phyloP scores from a whole-genome alignment of 2,329 filamentous ascomycete genomes.

The Aspergillus proliferans region DNA sequence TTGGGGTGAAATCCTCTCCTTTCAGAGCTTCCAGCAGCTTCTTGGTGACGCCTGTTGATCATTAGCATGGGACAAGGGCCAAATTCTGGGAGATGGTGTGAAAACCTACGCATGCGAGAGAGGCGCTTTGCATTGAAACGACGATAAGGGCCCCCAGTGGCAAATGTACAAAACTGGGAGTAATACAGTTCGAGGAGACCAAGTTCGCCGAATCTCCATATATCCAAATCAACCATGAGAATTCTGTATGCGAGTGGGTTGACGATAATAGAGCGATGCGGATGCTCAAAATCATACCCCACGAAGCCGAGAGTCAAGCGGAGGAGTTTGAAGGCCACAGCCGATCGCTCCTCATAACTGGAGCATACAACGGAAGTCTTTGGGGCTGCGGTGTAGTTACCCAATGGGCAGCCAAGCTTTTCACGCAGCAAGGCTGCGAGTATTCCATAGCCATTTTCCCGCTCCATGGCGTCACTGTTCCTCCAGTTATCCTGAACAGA shows the following conservation, averaged over 20 bases:
- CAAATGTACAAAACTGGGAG: constrained; percentile 82
- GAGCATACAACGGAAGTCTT: constrained; percentile 32
- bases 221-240: constrained; percentile 83
- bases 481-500: constrained; percentile 89
- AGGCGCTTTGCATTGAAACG: constrained; percentile 86
- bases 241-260: constrained; percentile 93
- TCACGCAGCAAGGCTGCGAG: constrained; percentile 75
- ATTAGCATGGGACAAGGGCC: constrained; percentile 11
- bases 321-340: constrained; percentile 57
- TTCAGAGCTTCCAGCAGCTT: constrained; percentile 85
- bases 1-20: constrained; percentile 66
- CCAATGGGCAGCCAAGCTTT: constrained; percentile 53
- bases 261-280: constrained; percentile 84
- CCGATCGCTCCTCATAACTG: constrained; percentile 43
- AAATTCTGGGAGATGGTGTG: background rate
- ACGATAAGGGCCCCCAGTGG: constrained; percentile 82
- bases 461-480: constrained; percentile 97
- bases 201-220: constrained; percentile 75
- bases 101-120: constrained; percentile 73
- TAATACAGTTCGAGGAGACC: constrained; percentile 86
- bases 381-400: constrained; percentile 35
- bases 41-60: constrained; percentile 69
- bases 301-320: constrained; percentile 77
- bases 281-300: constrained; percentile 74
- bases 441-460: constrained; percentile 87